These are phyloP conservation scores for Colletotrichum truncatum DNA, from an alignment of 2,329 filamentous ascomycete genomes.

Conservation along the genomic window DNA sequence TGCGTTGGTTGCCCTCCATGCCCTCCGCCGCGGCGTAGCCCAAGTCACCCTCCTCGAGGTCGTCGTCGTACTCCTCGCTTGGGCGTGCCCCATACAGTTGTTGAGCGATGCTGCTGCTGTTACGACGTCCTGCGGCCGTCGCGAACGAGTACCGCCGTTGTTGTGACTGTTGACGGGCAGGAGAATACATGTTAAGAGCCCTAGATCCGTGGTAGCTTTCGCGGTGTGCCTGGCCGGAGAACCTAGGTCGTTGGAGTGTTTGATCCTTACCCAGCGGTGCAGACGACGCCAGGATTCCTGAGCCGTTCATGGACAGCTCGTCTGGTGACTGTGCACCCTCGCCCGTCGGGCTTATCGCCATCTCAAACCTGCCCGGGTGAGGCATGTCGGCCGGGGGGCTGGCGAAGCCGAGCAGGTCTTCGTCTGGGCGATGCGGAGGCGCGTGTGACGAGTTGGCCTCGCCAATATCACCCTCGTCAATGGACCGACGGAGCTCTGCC, in stretches of 20 bases:
- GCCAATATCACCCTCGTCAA: conserved; percentile 92
- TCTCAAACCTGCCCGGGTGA: conserved; percentile 79
- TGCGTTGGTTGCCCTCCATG: conserved; percentile 89
- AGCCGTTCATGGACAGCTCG: conserved; percentile 34
- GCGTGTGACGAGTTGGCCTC: conserved; percentile 43
- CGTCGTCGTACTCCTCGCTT: conserved; percentile 55
- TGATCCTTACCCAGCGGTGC: conserved; percentile 16
- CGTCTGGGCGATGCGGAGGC: conserved; percentile 44
- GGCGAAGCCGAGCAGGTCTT: conserved; percentile 76
- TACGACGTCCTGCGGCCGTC: conserved; percentile 55
- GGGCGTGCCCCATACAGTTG: conserved; percentile 54
- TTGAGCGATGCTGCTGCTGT: conserved; percentile 61
- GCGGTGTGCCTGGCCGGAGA: conserved; percentile 19
- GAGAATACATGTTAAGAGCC: conserved; percentile 53
- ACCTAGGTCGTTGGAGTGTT: conserved; percentile 15
- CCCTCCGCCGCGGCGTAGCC: conserved; percentile 95
- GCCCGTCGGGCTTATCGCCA: conserved; percentile 59
- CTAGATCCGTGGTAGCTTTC: conserved; percentile 49
- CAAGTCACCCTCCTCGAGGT: conserved; percentile 89
- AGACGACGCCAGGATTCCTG: conserved; percentile 16
- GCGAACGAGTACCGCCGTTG: conserved; percentile 65
- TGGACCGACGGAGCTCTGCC: conserved; percentile 45
- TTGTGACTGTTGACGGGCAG: conserved; percentile 47
- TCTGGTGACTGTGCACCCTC: conserved; percentile 51
- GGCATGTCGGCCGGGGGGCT: conserved; percentile 73